Percentiles rank a stretch among this genome's conserved stretches.
Conservation (phyloP, 139 green algal species). For the Zygnema cylindricum region DNA sequence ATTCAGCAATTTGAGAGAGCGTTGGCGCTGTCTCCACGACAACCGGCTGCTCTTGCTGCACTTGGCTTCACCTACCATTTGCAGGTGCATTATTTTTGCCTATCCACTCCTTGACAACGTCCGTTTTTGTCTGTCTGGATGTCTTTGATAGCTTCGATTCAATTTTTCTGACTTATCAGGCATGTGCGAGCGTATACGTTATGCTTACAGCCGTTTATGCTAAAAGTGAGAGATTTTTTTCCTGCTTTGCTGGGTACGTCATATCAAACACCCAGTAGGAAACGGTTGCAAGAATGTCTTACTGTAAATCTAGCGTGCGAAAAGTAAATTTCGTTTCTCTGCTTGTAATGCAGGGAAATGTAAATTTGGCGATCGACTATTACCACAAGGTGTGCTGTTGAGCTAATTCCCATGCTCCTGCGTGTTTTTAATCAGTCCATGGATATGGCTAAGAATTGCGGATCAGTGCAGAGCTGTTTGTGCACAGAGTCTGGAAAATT, state of each 20-base stretch:
- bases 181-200: background rate
- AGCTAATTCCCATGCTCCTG: background rate
- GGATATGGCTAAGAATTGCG: background rate
- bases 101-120: background rate
- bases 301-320: too few relatives aligned
- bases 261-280: too few relatives aligned
- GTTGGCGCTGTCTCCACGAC: constrained; percentile 69
- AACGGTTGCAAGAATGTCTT: too few relatives aligned
- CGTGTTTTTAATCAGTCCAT: background rate
- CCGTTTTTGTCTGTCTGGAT: background rate
- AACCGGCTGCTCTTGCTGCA: constrained; percentile 76
- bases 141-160: too few relatives aligned
- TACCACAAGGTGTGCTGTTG: constrained; percentile 81
- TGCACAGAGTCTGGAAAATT: background rate
- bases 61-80: constrained; percentile 85
- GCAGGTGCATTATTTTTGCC: constrained; percentile 51
- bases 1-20: constrained; percentile 72
- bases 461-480: background rate
- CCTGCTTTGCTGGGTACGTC: too few relatives aligned
- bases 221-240: too few relatives aligned
- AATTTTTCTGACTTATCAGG: background rate
- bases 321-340: constrained; percentile 9
- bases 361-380: constrained; percentile 75
- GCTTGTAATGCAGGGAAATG: constrained; percentile 32
- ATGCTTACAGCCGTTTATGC: too few relatives aligned